Evolutionary conservation across 2,329 filamentous ascomycete species (phyloP).

Genomic region (Ramularia endophylla): DNA sequence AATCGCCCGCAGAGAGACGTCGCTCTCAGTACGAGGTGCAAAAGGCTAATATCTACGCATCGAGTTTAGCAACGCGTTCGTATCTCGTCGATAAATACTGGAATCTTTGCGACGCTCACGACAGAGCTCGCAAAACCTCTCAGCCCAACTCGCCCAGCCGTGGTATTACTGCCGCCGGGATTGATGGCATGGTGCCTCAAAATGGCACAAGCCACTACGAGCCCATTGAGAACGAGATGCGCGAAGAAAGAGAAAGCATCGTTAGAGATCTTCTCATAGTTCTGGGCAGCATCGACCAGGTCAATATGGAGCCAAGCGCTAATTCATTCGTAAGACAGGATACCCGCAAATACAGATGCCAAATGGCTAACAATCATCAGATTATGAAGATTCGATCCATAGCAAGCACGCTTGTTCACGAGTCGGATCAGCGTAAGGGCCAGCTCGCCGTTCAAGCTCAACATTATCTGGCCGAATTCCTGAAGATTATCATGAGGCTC

Average conservation of each 20-base stretch:
- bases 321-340: conserved; percentile 53
- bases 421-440: conserved; percentile 49
- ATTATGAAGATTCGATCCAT: conserved; percentile 82
- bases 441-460: conserved; percentile 55
- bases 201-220: conserved; percentile 33
- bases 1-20: conserved; percentile 35
- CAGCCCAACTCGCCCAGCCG: conserved; percentile 30
- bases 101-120: conserved; percentile 62
- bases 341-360: background rate
- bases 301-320: conserved; percentile 72
- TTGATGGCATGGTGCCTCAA: conserved; percentile 30
- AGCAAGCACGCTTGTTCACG: conserved; percentile 69
- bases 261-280: conserved; percentile 72
- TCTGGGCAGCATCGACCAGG: conserved; percentile 70
- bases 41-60: conserved; percentile 83
- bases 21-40: conserved; percentile 77
- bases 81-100: conserved; percentile 86
- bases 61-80: conserved; percentile 72
- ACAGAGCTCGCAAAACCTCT: conserved; percentile 26
- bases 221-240: conserved; percentile 58
- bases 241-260: conserved; percentile 71
- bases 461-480: conserved; percentile 64
- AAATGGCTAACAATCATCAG: conserved; percentile 31
- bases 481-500: conserved; percentile 68
- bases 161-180: conserved; percentile 32